Conservation (phyloP, 2,329 filamentous ascomycete species). For the Fusarium sp. region DNA sequence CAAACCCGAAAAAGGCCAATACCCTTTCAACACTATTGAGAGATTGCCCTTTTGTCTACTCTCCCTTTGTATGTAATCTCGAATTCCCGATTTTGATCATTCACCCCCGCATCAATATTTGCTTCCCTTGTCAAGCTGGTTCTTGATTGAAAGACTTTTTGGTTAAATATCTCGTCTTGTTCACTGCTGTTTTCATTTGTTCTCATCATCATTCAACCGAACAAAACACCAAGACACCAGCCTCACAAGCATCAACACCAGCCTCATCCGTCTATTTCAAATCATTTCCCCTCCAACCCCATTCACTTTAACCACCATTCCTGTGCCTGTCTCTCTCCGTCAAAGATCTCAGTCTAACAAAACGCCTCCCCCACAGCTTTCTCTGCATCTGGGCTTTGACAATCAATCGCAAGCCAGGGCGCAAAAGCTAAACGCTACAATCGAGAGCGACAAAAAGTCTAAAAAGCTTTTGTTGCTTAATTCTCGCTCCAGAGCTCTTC, state of each 20-base stretch:
- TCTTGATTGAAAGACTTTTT: conserved; percentile 29
- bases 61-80: conserved; percentile 42
- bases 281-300: neutral
- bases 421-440: conserved; percentile 1
- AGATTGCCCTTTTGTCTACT: conserved; percentile 15
- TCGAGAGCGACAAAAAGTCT: conserved; percentile 27
- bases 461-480: conserved; percentile 1
- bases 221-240: conserved; percentile 6
- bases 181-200: conserved; percentile 7
- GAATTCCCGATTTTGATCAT: conserved; percentile 34
- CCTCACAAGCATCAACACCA: conserved; percentile 15
- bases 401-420: neutral
- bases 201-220: neutral
- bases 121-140: conserved; percentile 43
- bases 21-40: conserved; percentile 33
- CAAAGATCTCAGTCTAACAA: neutral
- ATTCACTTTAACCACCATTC: conserved; percentile 38
- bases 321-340: conserved; percentile 5
- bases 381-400: neutral
- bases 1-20: neutral
- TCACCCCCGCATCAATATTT: conserved; percentile 25
- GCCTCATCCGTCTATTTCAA: conserved; percentile 14
- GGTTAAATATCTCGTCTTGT: conserved; percentile 31
- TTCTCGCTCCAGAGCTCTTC: neutral
- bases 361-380: conserved; percentile 27